phyloP scores from a whole-genome alignment of 306 rosid species.

The Cicer chorassanicum region DNA sequence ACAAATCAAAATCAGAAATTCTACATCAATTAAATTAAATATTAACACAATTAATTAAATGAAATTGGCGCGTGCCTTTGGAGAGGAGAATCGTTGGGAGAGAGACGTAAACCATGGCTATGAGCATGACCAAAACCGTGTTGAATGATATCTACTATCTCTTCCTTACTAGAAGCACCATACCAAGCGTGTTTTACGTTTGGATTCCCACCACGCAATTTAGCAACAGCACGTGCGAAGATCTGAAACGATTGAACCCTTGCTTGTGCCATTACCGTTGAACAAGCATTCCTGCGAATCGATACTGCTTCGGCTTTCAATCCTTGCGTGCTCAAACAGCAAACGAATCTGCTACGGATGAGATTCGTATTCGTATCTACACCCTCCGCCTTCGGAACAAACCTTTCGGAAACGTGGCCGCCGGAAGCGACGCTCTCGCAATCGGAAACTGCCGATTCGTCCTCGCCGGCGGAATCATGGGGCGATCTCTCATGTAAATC shows the following conservation, averaged over 20 bases:
- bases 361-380: constrained; percentile 53
- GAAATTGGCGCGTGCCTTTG: constrained; percentile 52
- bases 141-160: constrained; percentile 54
- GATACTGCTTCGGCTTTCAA: constrained; percentile 46
- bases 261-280: constrained; percentile 55
- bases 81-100: constrained; percentile 65
- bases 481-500: background rate
- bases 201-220: constrained; percentile 60
- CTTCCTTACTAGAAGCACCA: constrained; percentile 56
- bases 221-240: constrained; percentile 56
- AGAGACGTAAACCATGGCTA: constrained; percentile 54
- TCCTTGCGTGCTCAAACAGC: constrained; percentile 53
- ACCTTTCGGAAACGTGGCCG: constrained; percentile 23
- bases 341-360: constrained; percentile 52
- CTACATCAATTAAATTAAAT: background rate
- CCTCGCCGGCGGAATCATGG: constrained; percentile 41
- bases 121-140: constrained; percentile 63
- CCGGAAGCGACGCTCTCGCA: constrained; percentile 62
- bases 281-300: constrained; percentile 50
- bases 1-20: background rate
- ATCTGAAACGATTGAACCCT: constrained; percentile 65
- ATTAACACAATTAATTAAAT: background rate
- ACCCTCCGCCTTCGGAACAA: constrained; percentile 51
- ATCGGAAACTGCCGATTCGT: constrained; percentile 62
- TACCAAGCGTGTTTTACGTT: constrained; percentile 78